These are phyloP conservation scores for Bothriochloa decipiens DNA, from an alignment of 176 grass and related monocot species.

Conservation along the genomic window DNA sequence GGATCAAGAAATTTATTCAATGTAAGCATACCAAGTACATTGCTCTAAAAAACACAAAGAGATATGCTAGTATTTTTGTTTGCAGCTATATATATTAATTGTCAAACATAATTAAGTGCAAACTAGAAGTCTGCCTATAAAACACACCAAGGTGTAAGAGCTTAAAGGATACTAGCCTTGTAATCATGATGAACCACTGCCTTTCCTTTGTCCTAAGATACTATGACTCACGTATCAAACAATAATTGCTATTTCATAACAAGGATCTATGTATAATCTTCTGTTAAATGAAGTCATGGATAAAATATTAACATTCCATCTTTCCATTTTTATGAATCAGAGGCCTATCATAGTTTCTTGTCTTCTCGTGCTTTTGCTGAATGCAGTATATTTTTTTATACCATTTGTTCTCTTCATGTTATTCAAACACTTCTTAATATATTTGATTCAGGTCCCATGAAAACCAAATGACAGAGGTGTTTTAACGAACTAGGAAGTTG, in stretches of 20 bases:
- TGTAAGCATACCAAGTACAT: background rate
- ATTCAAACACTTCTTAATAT: background rate
- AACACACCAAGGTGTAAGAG: background rate
- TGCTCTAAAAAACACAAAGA: background rate
- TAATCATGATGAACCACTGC: background rate
- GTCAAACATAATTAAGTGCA: background rate
- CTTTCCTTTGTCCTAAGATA: conserved; percentile 3
- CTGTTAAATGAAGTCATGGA: no score
- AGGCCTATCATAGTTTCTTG: background rate
- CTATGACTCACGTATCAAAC: background rate
- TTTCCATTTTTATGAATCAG: background rate
- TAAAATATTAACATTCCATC: background rate
- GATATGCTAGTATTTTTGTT: background rate
- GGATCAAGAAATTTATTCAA: no score
- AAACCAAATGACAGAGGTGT: background rate
- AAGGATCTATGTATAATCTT: background rate
- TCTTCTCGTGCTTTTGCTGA: background rate
- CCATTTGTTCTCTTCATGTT: background rate
- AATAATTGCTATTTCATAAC: background rate
- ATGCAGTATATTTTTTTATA: background rate
- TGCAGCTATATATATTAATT: background rate
- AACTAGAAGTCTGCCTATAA: conserved; percentile 1
- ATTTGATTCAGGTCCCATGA: background rate
- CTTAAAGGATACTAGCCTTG: background rate
- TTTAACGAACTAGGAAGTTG: background rate